Percentiles rank a stretch among this genome's conserved stretches.
These are phyloP conservation scores for Yamadazyma oceani DNA, from an alignment of 1,139 yeast species.

Conservation along the genomic window DNA sequence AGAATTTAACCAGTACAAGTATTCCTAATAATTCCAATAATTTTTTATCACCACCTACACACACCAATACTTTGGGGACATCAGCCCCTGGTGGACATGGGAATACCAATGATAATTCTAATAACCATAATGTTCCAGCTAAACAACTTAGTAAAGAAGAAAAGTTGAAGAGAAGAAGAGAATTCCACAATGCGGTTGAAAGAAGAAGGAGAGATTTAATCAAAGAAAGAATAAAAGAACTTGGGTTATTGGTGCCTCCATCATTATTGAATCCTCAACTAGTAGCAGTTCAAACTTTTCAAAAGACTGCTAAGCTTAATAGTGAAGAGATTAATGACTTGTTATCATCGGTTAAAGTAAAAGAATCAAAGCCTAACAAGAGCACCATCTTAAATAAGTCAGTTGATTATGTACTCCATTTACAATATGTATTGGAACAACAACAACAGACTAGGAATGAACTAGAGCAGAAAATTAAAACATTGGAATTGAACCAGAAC, in stretches of 20 bases:
- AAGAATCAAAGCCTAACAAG: constrained; percentile 72
- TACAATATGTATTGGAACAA: constrained; percentile 42
- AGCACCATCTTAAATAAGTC: constrained; percentile 66
- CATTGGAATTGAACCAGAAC: constrained; percentile 10
- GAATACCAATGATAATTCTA: constrained; percentile 9
- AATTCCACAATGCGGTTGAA: constrained; percentile 81
- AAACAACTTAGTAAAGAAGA: constrained; percentile 66
- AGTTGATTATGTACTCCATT: constrained; percentile 64
- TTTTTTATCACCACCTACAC: constrained; percentile 28
- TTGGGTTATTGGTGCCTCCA: constrained; percentile 72
- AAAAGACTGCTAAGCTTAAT: constrained; percentile 33
- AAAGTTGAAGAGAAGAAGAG: constrained; percentile 66
- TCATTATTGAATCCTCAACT: constrained; percentile 55
- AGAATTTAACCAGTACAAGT: constrained; percentile 21
- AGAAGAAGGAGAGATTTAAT: constrained; percentile 76
- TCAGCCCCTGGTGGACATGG: constrained; percentile 23
- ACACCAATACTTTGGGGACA: constrained; percentile 22
- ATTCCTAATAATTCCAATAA: constrained; percentile 23
- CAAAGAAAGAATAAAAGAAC: constrained; percentile 71
- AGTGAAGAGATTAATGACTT: constrained; percentile 39
- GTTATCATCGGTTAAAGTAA: constrained; percentile 43
- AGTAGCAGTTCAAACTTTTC: constrained; percentile 48
- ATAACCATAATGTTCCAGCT: constrained; percentile 22
- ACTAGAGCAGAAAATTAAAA: constrained; percentile 19
- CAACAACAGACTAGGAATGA: constrained; percentile 30